Percentiles rank a stretch among this genome's conserved stretches.
These are phyloP conservation scores for Phytophthora fragariae DNA, from an alignment of 352 stramenopile genomes.

Conservation along the genomic window DNA sequence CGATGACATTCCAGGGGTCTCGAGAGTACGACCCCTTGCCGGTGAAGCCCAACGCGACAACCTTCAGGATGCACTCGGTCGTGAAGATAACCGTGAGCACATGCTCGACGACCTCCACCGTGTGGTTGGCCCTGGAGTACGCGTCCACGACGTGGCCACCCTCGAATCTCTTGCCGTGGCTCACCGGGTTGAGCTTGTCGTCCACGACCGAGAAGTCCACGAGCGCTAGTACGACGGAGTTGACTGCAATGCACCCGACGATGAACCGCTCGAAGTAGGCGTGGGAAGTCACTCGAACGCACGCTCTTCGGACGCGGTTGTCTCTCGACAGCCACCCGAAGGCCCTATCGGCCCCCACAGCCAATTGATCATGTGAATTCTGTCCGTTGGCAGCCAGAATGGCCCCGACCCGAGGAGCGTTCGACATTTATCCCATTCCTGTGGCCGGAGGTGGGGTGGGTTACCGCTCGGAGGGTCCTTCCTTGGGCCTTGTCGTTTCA, in stretches of 20 bases:
- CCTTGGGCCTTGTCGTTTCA: not conserved
- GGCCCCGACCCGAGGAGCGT: not conserved
- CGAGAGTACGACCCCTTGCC: constrained; percentile 70
- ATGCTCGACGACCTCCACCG: constrained; percentile 66
- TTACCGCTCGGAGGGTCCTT: not conserved
- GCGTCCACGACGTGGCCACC: constrained; percentile 43
- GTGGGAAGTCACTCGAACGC: constrained; percentile 51
- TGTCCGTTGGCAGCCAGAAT: not conserved
- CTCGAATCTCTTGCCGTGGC: constrained; percentile 41
- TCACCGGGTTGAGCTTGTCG: constrained; percentile 55
- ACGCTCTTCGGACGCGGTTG: constrained; percentile 49
- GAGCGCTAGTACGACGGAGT: constrained; percentile 82
- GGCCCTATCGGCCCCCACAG: constrained; percentile 7
- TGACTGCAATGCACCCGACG: constrained; percentile 78
- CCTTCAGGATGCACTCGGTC: constrained; percentile 86
- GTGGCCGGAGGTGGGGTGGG: too few species aligned
- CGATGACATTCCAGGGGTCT: constrained; percentile 90
- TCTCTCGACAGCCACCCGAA: constrained; percentile 45
- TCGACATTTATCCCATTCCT: not conserved
- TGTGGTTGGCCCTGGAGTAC: constrained; percentile 45
- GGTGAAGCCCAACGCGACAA: constrained; percentile 86
- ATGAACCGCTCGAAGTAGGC: constrained; percentile 82
- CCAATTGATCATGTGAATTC: not conserved
- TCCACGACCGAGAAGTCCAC: constrained; percentile 84
- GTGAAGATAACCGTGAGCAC: constrained; percentile 89